These are phyloP conservation scores for Closterium sp. DNA, from an alignment of 139 green algal species.

Conservation along the genomic window DNA sequence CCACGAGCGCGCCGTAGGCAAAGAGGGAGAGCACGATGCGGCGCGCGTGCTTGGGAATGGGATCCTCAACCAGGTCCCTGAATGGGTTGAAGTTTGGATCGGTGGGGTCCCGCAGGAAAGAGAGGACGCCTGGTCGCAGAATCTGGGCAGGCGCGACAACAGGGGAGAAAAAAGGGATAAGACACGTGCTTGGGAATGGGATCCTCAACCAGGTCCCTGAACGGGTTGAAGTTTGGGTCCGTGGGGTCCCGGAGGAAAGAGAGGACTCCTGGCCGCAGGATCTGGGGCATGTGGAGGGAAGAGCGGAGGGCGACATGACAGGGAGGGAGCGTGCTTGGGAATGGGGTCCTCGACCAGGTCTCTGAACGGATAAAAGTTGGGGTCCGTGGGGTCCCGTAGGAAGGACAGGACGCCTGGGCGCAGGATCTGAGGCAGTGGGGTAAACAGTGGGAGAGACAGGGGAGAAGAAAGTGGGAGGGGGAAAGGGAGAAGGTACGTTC, in stretches of 20 bases:
- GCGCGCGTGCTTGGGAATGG: slow-evolving; percentile 46
- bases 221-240: slow-evolving; percentile 56
- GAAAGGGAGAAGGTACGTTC: background rate
- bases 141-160: background rate
- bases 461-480: background rate
- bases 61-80: slow-evolving; percentile 54
- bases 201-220: slow-evolving; percentile 50
- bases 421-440: slow-evolving; percentile 38
- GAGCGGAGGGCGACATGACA: no score
- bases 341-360: slow-evolving; percentile 56
- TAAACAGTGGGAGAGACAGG: background rate
- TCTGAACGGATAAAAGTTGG: slow-evolving; percentile 53
- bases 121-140: slow-evolving; percentile 48
- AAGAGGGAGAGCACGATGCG: slow-evolving; percentile 45
- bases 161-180: no score
- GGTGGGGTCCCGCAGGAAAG: slow-evolving; percentile 51
- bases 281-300: background rate
- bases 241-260: slow-evolving; percentile 51
- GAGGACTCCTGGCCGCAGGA: slow-evolving; percentile 49
- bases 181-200: slow-evolving; percentile 19
- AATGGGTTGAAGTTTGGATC: slow-evolving; percentile 58
- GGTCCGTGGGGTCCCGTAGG: slow-evolving; percentile 49
- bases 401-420: slow-evolving; percentile 50
- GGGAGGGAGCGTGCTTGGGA: background rate
- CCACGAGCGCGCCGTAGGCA: slow-evolving; percentile 50